These are phyloP conservation scores for Excoecaria agallocha DNA, from an alignment of 345 rosid species.

Conservation along the genomic window DNA sequence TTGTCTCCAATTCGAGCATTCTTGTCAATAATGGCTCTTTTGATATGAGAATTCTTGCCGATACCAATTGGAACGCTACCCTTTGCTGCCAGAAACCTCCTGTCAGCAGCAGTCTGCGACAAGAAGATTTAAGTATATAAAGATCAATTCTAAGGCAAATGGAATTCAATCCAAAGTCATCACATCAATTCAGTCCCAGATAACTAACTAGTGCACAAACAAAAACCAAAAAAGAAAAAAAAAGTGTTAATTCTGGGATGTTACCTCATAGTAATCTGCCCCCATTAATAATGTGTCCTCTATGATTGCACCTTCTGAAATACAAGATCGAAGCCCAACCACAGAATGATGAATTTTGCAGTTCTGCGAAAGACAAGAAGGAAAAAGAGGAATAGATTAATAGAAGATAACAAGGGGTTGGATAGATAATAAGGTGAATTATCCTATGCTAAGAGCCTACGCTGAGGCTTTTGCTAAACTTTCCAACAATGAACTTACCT, in stretches of 20 bases:
- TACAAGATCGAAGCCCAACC: conserved; percentile 92
- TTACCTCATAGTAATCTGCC: conserved; percentile 93
- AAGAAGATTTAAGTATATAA: background rate
- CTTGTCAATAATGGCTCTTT: conserved; percentile 94
- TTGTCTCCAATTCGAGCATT: conserved; percentile 86
- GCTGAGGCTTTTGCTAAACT: background rate
- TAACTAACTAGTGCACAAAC: background rate
- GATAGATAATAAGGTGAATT: background rate
- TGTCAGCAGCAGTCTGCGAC: conserved; percentile 79
- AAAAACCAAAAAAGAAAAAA: background rate
- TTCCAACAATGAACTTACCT: conserved; percentile 43
- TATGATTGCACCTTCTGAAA: conserved; percentile 90
- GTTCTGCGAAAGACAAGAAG: conserved; percentile 45
- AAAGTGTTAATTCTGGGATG: background rate
- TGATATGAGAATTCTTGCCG: conserved; percentile 79
- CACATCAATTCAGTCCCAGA: conserved; percentile 1
- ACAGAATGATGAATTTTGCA: conserved; percentile 95
- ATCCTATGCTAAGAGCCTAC: background rate
- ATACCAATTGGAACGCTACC: conserved; percentile 91
- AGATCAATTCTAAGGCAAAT: conserved; percentile 9
- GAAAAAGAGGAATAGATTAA: background rate
- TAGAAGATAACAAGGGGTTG: background rate
- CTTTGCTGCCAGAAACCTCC: conserved; percentile 78
- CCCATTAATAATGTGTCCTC: conserved; percentile 94
- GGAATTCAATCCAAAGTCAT: background rate